A percentile compares a stretch with the other conserved stretches of the same genome.
Conservation (phyloP, 2,329 filamentous ascomycete species). For the Cladosporium sp. region DNA sequence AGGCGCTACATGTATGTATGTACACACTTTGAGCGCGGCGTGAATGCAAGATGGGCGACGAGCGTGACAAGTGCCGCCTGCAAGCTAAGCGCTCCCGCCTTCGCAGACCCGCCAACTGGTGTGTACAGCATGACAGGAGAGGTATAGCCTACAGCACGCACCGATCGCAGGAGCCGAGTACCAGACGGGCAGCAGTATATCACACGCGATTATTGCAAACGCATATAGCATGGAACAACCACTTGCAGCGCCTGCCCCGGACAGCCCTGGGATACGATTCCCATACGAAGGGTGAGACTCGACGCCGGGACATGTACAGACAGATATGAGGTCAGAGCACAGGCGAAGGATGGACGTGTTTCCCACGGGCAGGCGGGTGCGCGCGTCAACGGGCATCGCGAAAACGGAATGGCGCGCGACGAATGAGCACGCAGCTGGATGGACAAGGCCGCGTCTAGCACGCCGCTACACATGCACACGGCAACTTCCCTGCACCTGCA, state of each 20-base stretch:
- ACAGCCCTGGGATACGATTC: background rate
- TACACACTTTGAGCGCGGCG: background rate
- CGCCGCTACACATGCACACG: background rate
- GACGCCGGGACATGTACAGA: background rate
- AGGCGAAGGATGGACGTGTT: background rate
- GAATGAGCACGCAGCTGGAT: background rate
- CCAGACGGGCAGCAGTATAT: background rate
- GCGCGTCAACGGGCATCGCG: background rate
- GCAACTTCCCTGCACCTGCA: background rate
- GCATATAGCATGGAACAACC: background rate
- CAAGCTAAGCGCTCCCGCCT: conserved; percentile 7
- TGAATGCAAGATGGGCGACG: background rate
- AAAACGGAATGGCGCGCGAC: background rate
- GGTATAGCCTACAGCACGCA: conserved; percentile 2
- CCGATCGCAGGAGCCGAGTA: conserved; percentile 1
- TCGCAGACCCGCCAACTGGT: background rate
- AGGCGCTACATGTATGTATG: conserved; percentile 4
- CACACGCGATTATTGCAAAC: background rate
- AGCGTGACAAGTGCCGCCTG: conserved; percentile 3
- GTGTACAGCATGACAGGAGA: conserved; percentile 1
- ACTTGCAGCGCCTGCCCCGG: background rate
- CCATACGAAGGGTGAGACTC: background rate
- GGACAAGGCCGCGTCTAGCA: background rate
- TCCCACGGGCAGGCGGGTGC: background rate
- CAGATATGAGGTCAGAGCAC: conserved; percentile 3